Conservation (phyloP, 805 yeast genomes). For the Huiozyma sinensis region DNA sequence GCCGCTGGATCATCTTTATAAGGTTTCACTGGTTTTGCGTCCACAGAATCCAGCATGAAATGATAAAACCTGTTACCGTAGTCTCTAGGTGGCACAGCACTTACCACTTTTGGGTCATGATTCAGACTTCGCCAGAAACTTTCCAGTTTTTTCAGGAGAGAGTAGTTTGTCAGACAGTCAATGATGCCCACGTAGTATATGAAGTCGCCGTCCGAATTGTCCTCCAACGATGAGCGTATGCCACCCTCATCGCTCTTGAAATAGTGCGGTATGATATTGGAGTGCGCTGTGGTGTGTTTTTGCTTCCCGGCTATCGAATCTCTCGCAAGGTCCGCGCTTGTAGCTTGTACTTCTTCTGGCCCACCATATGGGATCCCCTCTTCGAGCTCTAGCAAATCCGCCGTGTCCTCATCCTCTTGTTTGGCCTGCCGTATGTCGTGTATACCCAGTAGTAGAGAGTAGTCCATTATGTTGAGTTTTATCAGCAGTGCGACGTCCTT, state of each 20-base stretch:
- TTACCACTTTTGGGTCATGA: conserved; percentile 58
- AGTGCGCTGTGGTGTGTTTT: not conserved
- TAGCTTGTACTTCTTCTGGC: not conserved
- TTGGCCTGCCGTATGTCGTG: conserved; percentile 63
- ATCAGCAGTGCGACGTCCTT: conserved; percentile 67
- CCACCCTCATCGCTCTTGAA: conserved; percentile 84
- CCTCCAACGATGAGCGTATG: conserved; percentile 51
- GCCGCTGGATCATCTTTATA: conserved; percentile 19
- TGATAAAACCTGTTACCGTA: conserved; percentile 78
- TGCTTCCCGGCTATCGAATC: not conserved
- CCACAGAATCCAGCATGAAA: conserved; percentile 44
- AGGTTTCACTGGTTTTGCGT: conserved; percentile 14
- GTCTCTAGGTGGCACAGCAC: conserved; percentile 84
- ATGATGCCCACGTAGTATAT: conserved; percentile 88
- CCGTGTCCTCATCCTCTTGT: conserved; percentile 12
- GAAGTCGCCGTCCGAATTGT: conserved; percentile 43
- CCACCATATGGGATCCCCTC: not conserved
- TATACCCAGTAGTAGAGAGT: conserved; percentile 78
- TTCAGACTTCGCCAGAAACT: conserved; percentile 73
- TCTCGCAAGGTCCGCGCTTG: not conserved
- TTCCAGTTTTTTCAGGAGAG: conserved; percentile 63
- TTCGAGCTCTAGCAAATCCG: conserved; percentile 1
- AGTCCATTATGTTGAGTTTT: conserved; percentile 85
- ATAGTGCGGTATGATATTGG: conserved; percentile 20
- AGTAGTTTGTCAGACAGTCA: conserved; percentile 80